Evolutionary conservation across 345 rosid genomes (phyloP), one percentile per base, ranked within the genome.

Genomic region (Camelina neglecta): DNA sequence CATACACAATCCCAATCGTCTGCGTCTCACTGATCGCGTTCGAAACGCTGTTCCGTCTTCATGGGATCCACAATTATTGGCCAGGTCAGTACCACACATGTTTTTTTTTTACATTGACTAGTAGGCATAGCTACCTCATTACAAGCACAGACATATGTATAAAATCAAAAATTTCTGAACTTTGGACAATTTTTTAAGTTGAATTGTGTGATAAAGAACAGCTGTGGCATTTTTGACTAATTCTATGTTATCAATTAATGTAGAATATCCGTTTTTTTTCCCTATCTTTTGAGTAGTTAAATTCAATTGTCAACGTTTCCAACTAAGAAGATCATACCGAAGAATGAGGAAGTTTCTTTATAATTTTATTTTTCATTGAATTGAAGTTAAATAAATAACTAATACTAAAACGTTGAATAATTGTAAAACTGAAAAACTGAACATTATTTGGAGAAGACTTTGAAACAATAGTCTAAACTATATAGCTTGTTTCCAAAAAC

Each of bases 31-130:
- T 33, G 85, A 88, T 29, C 84, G 87, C 44, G 93, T 95, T 61
- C 67, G 81, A 15, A 63, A 84, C 41, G 89, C 92, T 0, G 96
- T 95, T 62, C 99, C 97, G 1, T 82, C 97, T 8, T 72, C 81
- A 0, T 95, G 97, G 99, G 91, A 92, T 75, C 99, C 99, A 16
- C 58, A 23, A 5, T 91, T 84, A 29, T 80, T 95, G 0, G 91
- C 99, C 45, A 90, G 97, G 67, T 62, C 36, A 61, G 66, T 21
- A 2, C 11, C 38, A 16, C 31, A 21, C 18, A 21, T 61, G 16
- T 20, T 35, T n/a, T 33, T 41, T 33, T 15, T 15, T 15, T 24
- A 26, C 60, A 55, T 55, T 55, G 36, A 55, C 35, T 29, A 29
- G 29, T 26, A 26, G 29, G 4, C 29, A 60, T 18, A 39, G 49